Base-by-base conservation (phyloP, 306 rosid species). In the Neltuma alba region DNA sequence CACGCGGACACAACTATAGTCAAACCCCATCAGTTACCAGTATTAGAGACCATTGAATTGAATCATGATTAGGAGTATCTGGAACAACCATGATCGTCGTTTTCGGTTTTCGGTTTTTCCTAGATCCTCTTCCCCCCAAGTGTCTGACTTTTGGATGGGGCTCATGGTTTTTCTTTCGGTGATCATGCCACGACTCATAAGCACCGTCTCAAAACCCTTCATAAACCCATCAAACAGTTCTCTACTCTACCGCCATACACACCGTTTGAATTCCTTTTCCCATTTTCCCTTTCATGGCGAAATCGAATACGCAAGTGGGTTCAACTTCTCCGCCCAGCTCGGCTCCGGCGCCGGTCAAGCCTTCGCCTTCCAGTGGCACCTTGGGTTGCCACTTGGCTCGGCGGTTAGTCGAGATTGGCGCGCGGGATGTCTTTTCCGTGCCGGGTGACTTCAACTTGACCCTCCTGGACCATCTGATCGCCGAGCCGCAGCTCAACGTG, bases 381-480 rank as follows among this genome's bases (percentile, higher is more conserved):
- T 80, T 91, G 28, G 98, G 98, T 69, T 42, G 90, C 66, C 85
- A 90, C 86, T 82, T 93, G 37, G 97, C 92, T 37, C 89, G 97
- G 20, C 88, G 98, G 11, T 91, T 93, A 0, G 90, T 85, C 6
- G 92, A 89, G 80, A 82, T 89, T 44, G 92, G 97, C 63, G 91
- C 68, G 30, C 81, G 71, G 0, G 95, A 93, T 27, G 93, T 91
- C 81, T 93, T 93, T 82, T 88, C 92, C 16, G 97, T 93, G 33
- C 90, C 97, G n/a, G 95, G 98, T 6, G 98, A 91, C 86, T 91
- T 93, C 89, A 93, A 93, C 62, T 77, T 93, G 74, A 80, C 92
- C 9, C 98, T 93, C 18, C 87, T 93, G 23, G 98, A 93, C 79
- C 91, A 93, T 83, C 75, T 93, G 74, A 33, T 91, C 16, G 90